phyloP scores from a whole-genome alignment of 2,329 filamentous ascomycete species.

The Dactylellina parvicollis region DNA sequence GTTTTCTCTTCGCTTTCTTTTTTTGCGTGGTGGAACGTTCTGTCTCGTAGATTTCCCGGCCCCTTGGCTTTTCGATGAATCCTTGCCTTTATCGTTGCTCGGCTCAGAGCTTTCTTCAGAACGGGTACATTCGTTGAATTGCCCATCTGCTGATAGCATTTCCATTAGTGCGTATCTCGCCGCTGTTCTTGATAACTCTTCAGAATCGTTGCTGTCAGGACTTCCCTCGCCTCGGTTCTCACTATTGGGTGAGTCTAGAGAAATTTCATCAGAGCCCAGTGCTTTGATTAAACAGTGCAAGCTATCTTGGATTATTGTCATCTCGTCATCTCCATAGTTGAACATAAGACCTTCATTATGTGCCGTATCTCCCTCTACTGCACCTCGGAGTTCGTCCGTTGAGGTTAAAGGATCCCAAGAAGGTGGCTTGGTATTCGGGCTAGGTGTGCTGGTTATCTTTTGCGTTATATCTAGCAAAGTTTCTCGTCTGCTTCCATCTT shows the following conservation, averaged over 20 bases:
- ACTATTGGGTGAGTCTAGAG: neutral
- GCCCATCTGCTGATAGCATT: neutral
- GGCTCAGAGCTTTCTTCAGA: neutral
- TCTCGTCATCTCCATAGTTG: too few relatives aligned
- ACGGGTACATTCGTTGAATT: neutral
- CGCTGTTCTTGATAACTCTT: neutral
- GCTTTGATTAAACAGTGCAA: too few relatives aligned
- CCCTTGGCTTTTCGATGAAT: neutral
- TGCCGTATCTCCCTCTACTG: neutral
- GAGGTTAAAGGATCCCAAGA: neutral
- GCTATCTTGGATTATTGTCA: too few relatives aligned
- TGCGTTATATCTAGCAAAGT: neutral
- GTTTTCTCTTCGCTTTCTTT: neutral
- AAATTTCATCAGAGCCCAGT: neutral
- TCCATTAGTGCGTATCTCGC: neutral
- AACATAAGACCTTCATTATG: neutral
- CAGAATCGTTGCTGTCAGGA: conserved; percentile 1
- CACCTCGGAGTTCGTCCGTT: neutral
- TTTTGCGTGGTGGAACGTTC: neutral
- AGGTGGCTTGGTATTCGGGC: neutral
- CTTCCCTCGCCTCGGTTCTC: neutral
- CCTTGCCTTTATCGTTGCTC: neutral
- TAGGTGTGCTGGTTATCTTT: too few relatives aligned
- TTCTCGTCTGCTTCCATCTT: neutral
- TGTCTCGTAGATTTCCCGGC: neutral